These are phyloP conservation scores for Leccinum uliginosum DNA, from an alignment of 768 basidiomycete genomes.

Conservation along the genomic window DNA sequence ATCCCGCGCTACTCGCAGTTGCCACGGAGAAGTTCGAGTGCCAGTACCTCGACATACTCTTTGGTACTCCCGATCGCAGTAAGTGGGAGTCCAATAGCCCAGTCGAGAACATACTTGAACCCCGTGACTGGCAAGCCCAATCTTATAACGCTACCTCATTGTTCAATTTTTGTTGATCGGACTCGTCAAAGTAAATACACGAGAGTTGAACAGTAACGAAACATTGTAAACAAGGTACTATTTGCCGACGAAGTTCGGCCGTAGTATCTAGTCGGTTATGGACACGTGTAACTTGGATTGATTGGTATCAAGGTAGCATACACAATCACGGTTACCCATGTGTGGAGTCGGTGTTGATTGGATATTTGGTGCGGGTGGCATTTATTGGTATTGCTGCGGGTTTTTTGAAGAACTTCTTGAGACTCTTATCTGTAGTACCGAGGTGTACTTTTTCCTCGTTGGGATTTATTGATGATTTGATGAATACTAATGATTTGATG, in stretches of 20 bases:
- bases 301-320: background rate
- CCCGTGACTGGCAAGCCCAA: background rate
- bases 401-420: background rate
- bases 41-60: constrained; percentile 40
- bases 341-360: background rate
- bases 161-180: no score
- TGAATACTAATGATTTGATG: no score
- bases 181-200: no score
- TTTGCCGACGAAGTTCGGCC: no score
- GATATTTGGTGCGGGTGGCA: background rate
- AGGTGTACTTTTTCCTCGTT: constrained; percentile 8
- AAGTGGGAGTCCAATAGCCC: constrained; percentile 5
- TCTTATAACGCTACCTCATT: background rate
- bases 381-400: constrained; percentile 1
- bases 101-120: constrained; percentile 14
- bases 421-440: background rate
- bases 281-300: background rate
- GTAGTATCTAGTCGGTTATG: no score
- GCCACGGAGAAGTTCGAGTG: background rate
- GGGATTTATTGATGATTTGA: background rate
- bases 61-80: constrained; percentile 42
- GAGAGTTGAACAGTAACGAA: no score
- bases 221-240: no score
- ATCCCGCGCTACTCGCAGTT: constrained; percentile 43
- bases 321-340: background rate